Base-by-base conservation (phyloP, 1,284 basidiomycete genomes). In the Cystobasidiaceae sp. region DNA sequence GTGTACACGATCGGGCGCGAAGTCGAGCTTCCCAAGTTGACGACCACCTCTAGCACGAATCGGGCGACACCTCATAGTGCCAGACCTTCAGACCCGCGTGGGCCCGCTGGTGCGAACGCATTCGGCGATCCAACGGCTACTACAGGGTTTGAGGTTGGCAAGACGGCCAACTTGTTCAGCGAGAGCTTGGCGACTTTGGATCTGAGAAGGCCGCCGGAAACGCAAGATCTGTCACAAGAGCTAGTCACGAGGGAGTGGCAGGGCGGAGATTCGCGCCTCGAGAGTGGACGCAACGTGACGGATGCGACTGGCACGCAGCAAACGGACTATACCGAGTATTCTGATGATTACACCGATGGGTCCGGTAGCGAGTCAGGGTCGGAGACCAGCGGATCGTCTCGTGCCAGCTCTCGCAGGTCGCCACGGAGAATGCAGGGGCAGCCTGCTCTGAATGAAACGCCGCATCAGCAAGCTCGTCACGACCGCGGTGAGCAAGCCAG, bases 111-210 rank as follows among this genome's bases (percentile, higher is more conserved):
- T 8, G n/a, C 28, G 9, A 30, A 34, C 23, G 45, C 15, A 27
- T 37, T 19, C 21, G 28, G 30, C 15, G 61, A 44, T 19, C 43
- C 43, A 7, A 17, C 52, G 15, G 33, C 34, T 3, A 64, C 61
- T 2, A 64, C 61, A 17, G 46, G 45, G 4, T 27, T 64, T n/a
- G 61, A 64, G 27, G 46, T 64, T n/a, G 61, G 61, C n/a, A 64
- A 64, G 51, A 64, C 61, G 27, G 61, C 61, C n/a, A 64, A 64
- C 23, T 21, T 64, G 11, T 64, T 30, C 43, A 51, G 51, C 19
- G 61, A 64, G 11, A 64, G 61, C 33, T 33, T 64, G 28, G 28
- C 41, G 5, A 56, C 39, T 13, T 17, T 46, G 13, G 51, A 56
- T 23, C 21, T 59, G 17, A 21, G 44, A 4, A 6, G 23, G 13